phyloP scores from a whole-genome alignment of 148 eudicot genomes.

The Pouteria glomerata region DNA sequence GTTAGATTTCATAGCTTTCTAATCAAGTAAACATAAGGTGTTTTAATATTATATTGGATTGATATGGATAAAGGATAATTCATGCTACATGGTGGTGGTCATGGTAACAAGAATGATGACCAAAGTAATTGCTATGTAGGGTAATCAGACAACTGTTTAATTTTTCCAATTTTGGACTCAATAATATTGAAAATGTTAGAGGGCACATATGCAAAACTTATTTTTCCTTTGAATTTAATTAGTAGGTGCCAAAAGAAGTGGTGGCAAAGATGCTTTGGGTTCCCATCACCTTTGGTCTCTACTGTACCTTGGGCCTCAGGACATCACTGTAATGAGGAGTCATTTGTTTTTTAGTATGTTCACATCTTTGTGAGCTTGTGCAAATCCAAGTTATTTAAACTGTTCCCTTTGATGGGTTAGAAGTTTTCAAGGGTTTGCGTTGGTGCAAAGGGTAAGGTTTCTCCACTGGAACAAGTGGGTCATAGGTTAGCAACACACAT shows the following conservation, averaged over 20 bases:
- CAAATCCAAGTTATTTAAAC: not conserved
- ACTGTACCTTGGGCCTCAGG: not conserved
- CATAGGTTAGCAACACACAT: no score
- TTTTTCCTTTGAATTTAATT: not conserved
- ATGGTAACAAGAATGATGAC: not conserved
- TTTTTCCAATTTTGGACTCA: not conserved
- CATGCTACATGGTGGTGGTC: not conserved
- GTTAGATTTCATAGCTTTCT: slow-evolving; percentile 8
- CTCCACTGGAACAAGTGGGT: no score
- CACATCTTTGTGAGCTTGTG: not conserved
- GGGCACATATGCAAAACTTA: not conserved
- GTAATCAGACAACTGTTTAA: not conserved
- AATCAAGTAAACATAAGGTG: not conserved
- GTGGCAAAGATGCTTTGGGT: not conserved
- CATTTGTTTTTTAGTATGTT: not conserved
- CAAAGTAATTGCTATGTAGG: not conserved
- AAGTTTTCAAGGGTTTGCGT: no score
- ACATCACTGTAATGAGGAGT: no score
- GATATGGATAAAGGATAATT: not conserved
- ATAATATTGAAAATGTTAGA: not conserved
- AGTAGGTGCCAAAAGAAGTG: not conserved
- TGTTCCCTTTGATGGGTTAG: no score
- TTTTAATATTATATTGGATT: not conserved
- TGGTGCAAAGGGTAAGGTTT: no score
- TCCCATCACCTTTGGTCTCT: not conserved